Conservation (phyloP, 2,329 filamentous ascomycete genomes). For the Pseudogymnoascus sp. region DNA sequence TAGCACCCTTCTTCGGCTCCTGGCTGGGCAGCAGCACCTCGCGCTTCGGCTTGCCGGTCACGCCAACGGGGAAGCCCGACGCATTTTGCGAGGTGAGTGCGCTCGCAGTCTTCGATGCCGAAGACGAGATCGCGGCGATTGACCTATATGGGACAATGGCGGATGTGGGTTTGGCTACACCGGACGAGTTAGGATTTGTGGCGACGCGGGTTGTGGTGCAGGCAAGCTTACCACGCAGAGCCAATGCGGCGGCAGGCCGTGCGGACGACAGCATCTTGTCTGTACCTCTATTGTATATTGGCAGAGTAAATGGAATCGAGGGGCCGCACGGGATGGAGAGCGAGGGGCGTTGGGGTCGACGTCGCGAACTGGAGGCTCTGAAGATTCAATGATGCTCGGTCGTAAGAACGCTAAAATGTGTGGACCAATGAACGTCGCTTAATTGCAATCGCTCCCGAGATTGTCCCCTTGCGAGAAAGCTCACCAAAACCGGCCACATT, state of each 20-base stretch:
- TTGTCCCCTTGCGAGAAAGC: not conserved
- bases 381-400: constrained; percentile 9
- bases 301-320: not conserved
- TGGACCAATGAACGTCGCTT: constrained; percentile 8
- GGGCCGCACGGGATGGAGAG: not conserved
- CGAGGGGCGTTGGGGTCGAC: constrained; percentile 1
- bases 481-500: not conserved
- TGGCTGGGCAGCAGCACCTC: constrained; percentile 74
- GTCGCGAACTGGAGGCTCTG: constrained; percentile 6
- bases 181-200: constrained; percentile 23
- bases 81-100: constrained; percentile 46
- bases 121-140: constrained; percentile 57
- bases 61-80: constrained; percentile 43
- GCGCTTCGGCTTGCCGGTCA: constrained; percentile 43
- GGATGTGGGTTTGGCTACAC: constrained; percentile 56
- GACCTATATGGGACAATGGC: constrained; percentile 57
- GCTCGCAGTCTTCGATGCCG: constrained; percentile 55
- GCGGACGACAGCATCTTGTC: constrained; percentile 35
- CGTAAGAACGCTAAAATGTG: constrained; percentile 7
- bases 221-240: constrained; percentile 33
- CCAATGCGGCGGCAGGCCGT: constrained; percentile 35
- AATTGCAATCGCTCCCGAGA: constrained; percentile 9
- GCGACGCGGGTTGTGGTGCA: constrained; percentile 11
- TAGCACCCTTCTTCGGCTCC: constrained; percentile 67
- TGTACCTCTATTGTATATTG: constrained; percentile 8